These are phyloP conservation scores for Wallacemonas sp. DNA, from an alignment of 208 protist species.

Conservation along the genomic window DNA sequence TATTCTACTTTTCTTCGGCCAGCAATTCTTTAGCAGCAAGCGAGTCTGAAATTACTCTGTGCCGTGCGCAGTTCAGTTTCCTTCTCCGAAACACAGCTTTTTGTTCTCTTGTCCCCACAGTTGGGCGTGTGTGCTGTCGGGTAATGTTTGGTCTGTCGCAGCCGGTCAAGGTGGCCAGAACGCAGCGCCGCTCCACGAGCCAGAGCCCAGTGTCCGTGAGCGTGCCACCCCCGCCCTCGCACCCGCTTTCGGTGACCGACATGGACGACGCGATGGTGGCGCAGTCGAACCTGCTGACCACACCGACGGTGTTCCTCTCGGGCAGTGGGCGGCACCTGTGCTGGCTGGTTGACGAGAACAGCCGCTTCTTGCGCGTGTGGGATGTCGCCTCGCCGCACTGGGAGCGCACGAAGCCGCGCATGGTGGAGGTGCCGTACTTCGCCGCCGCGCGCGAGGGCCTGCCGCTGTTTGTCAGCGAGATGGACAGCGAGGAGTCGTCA, in stretches of 20 bases:
- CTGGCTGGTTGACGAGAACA: slow-evolving; percentile 80
- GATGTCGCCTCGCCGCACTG: slow-evolving; percentile 53
- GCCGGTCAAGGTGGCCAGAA: slow-evolving; percentile 72
- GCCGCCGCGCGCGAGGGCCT: slow-evolving; percentile 51
- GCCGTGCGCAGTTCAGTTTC: too few species aligned
- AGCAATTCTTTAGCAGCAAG: too few species aligned
- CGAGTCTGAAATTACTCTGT: too few species aligned
- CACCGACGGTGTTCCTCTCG: slow-evolving; percentile 52
- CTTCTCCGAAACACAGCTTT: too few species aligned
- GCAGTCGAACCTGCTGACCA: slow-evolving; percentile 7
- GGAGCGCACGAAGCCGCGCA: slow-evolving; percentile 48
- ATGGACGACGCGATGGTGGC: slow-evolving; percentile 6
- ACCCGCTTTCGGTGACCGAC: background rate
- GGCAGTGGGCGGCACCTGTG: slow-evolving; percentile 68
- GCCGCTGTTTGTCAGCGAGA: slow-evolving; percentile 77
- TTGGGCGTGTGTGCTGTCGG: too few species aligned
- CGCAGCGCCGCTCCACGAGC: slow-evolving; percentile 43
- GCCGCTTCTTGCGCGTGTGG: slow-evolving; percentile 69
- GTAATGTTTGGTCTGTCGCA: slow-evolving; percentile 58
- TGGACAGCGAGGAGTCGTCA: slow-evolving; percentile 58
- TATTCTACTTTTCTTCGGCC: too few species aligned
- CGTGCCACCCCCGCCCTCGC: background rate
- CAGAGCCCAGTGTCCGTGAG: background rate
- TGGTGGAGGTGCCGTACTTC: slow-evolving; percentile 72
- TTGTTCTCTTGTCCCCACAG: slow-evolving; percentile 4